A percentile compares a stretch with the other conserved stretches of the same genome.
Conservation (phyloP, 495 filamentous ascomycete species). For the Tuber borchii region DNA sequence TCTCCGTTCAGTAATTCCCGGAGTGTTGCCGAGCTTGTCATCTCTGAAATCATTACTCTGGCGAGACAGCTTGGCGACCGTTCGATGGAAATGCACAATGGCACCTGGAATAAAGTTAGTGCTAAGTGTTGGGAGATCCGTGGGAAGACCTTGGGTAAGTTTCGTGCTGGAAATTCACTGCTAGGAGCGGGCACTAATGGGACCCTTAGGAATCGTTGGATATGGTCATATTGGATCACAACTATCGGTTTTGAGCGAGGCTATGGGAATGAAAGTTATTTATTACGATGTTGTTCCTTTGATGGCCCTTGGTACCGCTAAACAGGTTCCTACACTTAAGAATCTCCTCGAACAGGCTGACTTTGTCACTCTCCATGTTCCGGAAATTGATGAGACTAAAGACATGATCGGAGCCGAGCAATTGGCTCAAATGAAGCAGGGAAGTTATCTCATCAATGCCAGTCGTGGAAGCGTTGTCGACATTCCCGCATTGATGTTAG, state of each 20-base stretch:
- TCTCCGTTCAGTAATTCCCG: constrained; percentile 96
- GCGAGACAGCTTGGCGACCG: constrained; percentile 92
- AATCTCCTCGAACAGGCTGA: constrained; percentile 71
- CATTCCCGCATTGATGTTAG: constrained; percentile 72
- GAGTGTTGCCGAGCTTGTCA: constrained; percentile 90
- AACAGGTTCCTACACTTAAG: constrained; percentile 70
- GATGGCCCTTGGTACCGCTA: constrained; percentile 82
- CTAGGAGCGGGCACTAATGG: not conserved
- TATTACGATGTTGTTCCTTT: constrained; percentile 89
- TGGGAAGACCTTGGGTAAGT: constrained; percentile 81
- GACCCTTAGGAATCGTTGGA: constrained; percentile 67
- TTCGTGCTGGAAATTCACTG: not conserved
- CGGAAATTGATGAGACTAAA: constrained; percentile 81
- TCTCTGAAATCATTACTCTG: constrained; percentile 82
- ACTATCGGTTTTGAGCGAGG: constrained; percentile 86
- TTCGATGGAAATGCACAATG: constrained; percentile 84
- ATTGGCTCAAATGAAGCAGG: constrained; percentile 80
- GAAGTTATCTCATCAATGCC: constrained; percentile 90
- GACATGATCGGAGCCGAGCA: constrained; percentile 73
- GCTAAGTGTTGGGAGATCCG: constrained; percentile 94
- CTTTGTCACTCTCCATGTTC: constrained; percentile 89
- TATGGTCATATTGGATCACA: constrained; percentile 97
- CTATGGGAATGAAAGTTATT: constrained; percentile 95
- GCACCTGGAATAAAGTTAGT: constrained; percentile 96
- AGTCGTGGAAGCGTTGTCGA: constrained; percentile 92